phyloP scores from a whole-genome alignment of 2,329 filamentous ascomycete species.

The Canariomyces notabilis region DNA sequence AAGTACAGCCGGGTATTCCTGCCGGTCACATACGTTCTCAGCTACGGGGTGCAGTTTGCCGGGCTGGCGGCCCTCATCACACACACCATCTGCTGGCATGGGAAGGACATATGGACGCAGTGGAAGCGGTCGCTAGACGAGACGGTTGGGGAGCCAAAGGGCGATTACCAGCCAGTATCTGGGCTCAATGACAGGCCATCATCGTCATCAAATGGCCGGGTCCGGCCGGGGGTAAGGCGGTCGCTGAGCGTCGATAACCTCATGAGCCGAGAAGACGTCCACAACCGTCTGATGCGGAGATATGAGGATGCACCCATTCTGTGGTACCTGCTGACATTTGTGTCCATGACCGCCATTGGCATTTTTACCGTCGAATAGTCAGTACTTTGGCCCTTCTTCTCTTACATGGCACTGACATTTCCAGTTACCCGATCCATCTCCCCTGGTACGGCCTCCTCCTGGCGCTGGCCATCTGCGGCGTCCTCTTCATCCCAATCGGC shows the following conservation, averaged over 20 bases:
- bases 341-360: slow-evolving; percentile 70
- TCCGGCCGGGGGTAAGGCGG: slow-evolving; percentile 22
- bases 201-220: slow-evolving; percentile 12
- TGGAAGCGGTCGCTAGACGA: slow-evolving; percentile 67
- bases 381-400: slow-evolving; percentile 31
- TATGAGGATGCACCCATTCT: slow-evolving; percentile 76
- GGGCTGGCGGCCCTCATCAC: slow-evolving; percentile 73
- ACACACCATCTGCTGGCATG: slow-evolving; percentile 81
- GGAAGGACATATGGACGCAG: slow-evolving; percentile 73
- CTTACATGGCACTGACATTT: slow-evolving; percentile 17
- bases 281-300: slow-evolving; percentile 75
- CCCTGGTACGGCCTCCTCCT: slow-evolving; percentile 84
- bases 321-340: slow-evolving; percentile 75
- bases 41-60: slow-evolving; percentile 82
- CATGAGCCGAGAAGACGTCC: slow-evolving; percentile 71
- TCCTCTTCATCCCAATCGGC: slow-evolving; percentile 85
- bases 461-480: slow-evolving; percentile 68
- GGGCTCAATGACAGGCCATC: slow-evolving; percentile 14
- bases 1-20: slow-evolving; percentile 81
- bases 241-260: slow-evolving; percentile 43
- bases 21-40: slow-evolving; percentile 81
- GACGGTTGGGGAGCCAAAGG: slow-evolving; percentile 46
- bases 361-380: slow-evolving; percentile 83
- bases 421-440: slow-evolving; percentile 71
- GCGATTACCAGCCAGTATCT: slow-evolving; percentile 47